phyloP scores from a whole-genome alignment of 73 alveolate genomes.

The Paramecium tetraurelia region DNA sequence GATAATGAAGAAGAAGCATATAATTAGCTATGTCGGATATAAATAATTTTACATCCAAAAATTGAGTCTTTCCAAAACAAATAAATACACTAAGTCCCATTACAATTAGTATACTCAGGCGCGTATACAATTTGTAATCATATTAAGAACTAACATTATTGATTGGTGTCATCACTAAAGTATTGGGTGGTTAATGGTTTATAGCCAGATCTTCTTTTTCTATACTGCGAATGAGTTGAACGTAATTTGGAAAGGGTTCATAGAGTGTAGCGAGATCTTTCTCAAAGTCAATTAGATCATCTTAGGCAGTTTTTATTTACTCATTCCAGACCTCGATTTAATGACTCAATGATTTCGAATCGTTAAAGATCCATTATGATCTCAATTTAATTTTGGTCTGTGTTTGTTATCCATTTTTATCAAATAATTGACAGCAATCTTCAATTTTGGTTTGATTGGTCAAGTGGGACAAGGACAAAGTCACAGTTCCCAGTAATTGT shows the following conservation, averaged over 20 bases:
- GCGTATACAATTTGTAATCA: neutral
- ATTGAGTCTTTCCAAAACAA: neutral
- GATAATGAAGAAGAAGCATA: neutral
- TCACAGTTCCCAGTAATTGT: constrained; percentile 6
- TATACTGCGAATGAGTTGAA: neutral
- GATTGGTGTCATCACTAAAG: neutral
- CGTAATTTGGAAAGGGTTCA: constrained; percentile 10
- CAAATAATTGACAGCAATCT: neutral
- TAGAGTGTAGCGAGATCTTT: neutral
- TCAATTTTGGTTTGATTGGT: neutral
- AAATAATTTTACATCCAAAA: neutral
- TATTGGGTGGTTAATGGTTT: neutral
- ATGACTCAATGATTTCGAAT: neutral
- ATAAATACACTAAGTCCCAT: neutral
- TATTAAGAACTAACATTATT: neutral
- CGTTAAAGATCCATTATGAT: neutral
- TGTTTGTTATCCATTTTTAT: neutral
- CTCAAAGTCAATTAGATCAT: neutral
- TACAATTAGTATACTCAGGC: neutral
- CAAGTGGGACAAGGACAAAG: neutral
- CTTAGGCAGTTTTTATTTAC: neutral
- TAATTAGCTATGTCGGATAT: neutral
- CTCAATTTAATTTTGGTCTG: neutral
- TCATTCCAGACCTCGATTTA: constrained; percentile 22
- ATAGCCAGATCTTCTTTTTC: neutral